Base-by-base conservation (phyloP, 106 monocot genomes). In the Dioscorea zingiberensis region DNA sequence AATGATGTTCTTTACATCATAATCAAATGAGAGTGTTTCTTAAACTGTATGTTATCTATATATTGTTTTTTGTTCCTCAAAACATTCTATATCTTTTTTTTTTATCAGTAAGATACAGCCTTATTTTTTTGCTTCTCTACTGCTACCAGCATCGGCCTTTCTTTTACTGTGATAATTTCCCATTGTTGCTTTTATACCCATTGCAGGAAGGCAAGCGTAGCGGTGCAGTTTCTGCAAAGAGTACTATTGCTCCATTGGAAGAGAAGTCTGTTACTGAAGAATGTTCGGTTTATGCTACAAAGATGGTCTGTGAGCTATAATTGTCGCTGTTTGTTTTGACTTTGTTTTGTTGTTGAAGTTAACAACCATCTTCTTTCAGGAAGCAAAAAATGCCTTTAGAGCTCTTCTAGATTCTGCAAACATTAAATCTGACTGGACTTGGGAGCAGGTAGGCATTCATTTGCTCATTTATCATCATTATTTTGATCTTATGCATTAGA, bases 371-470 rank as follows among this genome's bases (percentile, higher is more conserved):
- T 60, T 2, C 27, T 60, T 77, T 56, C 66, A 97, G 95, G 95
- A 97, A 58, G 95, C 95, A 28, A 97, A 91, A 79, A 79, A 81
- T 88, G 95, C 91, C 21, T 97, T 97, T 60, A 91, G 83, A 62
- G 71, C 85, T 6, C 80, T 97, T n/a, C 72, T 97, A 46, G 91
- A 97, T 71, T 91, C 91, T 49, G 79, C 72, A 57, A 91, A 97
- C 82, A 88, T 91, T 32, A 85, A 91, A 74, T 85, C 91, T 77
- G 95, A 97, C 77, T 97, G 91, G 91, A 81, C 68, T 24, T 97
- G 95, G 95, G 95, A 97, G 32, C 95, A 91, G 78, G 95, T 91
- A 59, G 62, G 60, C 25, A 21, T 55, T 28, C 4, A 13, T 25
- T 53, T 59, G 65, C 55, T 48, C 32, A 23, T 27, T 12, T 45